Conservation (phyloP, 169 alveolate species). For the Besnoitia besnoiti region DNA sequence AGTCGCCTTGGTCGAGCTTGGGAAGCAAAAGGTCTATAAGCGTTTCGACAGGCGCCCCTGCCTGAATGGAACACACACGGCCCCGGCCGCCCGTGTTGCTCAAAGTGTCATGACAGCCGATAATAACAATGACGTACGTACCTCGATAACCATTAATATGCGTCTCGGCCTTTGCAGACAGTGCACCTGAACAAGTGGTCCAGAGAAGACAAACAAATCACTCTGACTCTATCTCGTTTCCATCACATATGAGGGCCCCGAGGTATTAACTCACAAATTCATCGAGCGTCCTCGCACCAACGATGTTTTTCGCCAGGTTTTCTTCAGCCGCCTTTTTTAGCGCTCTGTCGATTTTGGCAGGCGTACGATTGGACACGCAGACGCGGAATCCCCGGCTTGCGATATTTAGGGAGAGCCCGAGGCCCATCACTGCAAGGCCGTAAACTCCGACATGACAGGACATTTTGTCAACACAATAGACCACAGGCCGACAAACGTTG, state of each 20-base stretch:
- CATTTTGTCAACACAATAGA: too few relatives aligned
- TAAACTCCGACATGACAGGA: slow-evolving; percentile 81
- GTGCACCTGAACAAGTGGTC: slow-evolving; percentile 63
- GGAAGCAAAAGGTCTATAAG: slow-evolving; percentile 68
- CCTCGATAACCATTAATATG: slow-evolving; percentile 80
- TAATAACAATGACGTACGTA: background rate
- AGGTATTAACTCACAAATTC: slow-evolving; percentile 73
- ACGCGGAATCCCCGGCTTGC: slow-evolving; percentile 80
- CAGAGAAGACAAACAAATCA: background rate
- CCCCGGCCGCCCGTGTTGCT: too few relatives aligned
- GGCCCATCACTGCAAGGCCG: slow-evolving; percentile 88
- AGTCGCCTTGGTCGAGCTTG: slow-evolving; percentile 75
- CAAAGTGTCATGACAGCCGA: background rate
- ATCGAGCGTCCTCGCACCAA: slow-evolving; percentile 72
- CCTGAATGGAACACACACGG: slow-evolving; percentile 3
- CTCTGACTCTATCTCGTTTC: background rate
- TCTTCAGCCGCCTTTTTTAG: slow-evolving; percentile 73
- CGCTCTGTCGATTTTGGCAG: slow-evolving; percentile 67
- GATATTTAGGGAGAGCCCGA: slow-evolving; percentile 78
- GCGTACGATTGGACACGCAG: slow-evolving; percentile 79
- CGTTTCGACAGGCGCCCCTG: slow-evolving; percentile 79
- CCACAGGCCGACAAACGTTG: too few relatives aligned
- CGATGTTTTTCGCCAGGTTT: slow-evolving; percentile 36
- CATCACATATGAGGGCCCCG: background rate
- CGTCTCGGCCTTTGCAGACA: slow-evolving; percentile 78